Evolutionary conservation across 1,139 yeast genomes (phyloP), one percentile per base, ranked within the genome.

Genomic region (Hyphopichia fennica): DNA sequence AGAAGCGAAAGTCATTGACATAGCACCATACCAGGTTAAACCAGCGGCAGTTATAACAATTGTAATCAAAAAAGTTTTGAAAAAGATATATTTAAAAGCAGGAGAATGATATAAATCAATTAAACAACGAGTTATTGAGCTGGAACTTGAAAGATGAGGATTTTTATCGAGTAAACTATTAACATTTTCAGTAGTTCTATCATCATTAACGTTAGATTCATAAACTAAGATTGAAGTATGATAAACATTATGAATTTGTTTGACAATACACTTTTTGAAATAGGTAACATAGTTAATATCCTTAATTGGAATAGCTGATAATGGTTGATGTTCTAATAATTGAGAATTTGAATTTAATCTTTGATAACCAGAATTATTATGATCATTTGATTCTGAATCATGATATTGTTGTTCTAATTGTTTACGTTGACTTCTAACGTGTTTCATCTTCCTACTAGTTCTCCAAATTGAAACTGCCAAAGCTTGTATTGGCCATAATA

Each of bases 11-110:
- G 96, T 84, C 60, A 87, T 65, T 23, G 83, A 73, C 81, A 89
- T 87, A 7, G 96, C 84, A 15, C 87, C 79, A 58, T 87, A 89
- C 96, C 96, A 89, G 1, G 96, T 82, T 34, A 79, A 71, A 1
- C 95, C 96, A 0, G 96, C 96, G 3, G 81, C 50, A 10, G 87
- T 87, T 46, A 89, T 70, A 6, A 88, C 77, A 8, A 77, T 37
- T 2, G 86, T 75, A 31, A 86, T 65, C 2, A 75, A 41, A 3
- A 74, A 62, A 10, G 81, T 58, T 35, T 73, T 68, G 39, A 56
- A 54, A 35, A 76, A 51, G 19, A 85, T 66, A 54, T 82, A 79
- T 35, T 56, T 56, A 38, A 80, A 62, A 0, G 89, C 75, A 1
- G 72, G 67, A 4, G 82, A 69, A 3, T 46, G 45, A 35, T 71